These are phyloP conservation scores for Quambalaria eucalypti DNA, from an alignment of 1,284 basidiomycete genomes.

Conservation along the genomic window DNA sequence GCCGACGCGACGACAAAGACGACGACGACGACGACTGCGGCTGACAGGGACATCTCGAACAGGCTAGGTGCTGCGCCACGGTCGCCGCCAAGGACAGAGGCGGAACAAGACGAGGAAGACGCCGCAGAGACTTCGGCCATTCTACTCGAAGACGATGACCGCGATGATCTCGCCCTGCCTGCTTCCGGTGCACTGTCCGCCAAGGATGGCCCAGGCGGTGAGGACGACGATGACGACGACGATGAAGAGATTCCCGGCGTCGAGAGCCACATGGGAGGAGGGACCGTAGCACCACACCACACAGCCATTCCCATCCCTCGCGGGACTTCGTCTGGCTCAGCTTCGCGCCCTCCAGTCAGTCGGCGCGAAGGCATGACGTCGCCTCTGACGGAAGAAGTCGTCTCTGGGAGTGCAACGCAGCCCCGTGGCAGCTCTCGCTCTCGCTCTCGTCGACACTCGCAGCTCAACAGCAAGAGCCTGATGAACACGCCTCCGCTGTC, in stretches of 20 bases:
- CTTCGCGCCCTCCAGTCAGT: background rate
- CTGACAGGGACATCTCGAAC: no score
- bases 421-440: background rate
- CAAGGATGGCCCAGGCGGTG: background rate
- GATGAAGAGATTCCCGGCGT: slow-evolving; percentile 35
- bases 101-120: slow-evolving; percentile 9
- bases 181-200: slow-evolving; percentile 18
- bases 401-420: no score
- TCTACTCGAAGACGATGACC: slow-evolving; percentile 10
- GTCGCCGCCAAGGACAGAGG: slow-evolving; percentile 15
- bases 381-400: no score
- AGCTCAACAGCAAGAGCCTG: background rate
- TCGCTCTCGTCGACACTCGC: background rate
- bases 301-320: slow-evolving; percentile 29
- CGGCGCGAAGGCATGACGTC: no score
- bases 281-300: background rate
- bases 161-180: slow-evolving; percentile 9
- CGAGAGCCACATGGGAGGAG: slow-evolving; percentile 30
- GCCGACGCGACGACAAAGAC: slow-evolving; percentile 7
- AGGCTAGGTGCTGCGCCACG: no score
- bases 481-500: slow-evolving; percentile 35
- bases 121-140: slow-evolving; percentile 15
- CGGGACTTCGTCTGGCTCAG: no score
- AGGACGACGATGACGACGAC: slow-evolving; percentile 5
- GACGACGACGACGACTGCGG: slow-evolving; percentile 1